Evolutionary conservation across 2,329 filamentous ascomycete genomes (phyloP).

Genomic region (Aspergillus fumigatus): DNA sequence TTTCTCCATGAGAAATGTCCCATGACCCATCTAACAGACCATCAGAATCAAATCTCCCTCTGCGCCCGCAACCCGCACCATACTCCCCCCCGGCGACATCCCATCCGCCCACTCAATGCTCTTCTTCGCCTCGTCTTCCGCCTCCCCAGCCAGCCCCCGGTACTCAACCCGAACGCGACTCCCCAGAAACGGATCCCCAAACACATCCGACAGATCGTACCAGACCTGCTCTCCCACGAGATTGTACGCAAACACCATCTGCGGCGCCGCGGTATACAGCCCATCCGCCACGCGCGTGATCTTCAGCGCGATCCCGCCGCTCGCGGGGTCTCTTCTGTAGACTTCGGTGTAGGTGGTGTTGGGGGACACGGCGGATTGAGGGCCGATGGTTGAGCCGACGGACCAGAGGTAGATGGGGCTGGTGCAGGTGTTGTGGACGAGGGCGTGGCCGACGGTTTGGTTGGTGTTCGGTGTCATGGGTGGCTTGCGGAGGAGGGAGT

Average conservation of each 20-base stretch:
- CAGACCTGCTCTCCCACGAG: slow-evolving; percentile 29
- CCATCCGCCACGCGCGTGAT: slow-evolving; percentile 33
- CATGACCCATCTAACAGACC: slow-evolving; percentile 22
- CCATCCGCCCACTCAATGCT: slow-evolving; percentile 30
- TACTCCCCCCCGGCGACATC: slow-evolving; percentile 27
- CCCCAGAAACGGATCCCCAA: slow-evolving; percentile 40
- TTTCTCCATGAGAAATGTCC: no score
- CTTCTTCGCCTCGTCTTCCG: slow-evolving; percentile 15
- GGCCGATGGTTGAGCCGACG: slow-evolving; percentile 24
- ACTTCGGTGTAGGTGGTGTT: slow-evolving; percentile 29
- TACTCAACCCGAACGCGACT: slow-evolving; percentile 16
- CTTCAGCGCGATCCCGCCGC: slow-evolving; percentile 42
- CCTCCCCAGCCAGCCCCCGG: no score
- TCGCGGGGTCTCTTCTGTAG: slow-evolving; percentile 29
- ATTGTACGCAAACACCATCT: slow-evolving; percentile 42
- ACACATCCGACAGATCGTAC: slow-evolving; percentile 44
- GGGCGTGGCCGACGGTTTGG: slow-evolving; percentile 25
- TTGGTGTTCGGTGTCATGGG: slow-evolving; percentile 2
- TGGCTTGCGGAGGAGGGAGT: no score
- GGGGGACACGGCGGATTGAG: slow-evolving; percentile 20
- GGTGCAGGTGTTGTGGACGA: slow-evolving; percentile 32
- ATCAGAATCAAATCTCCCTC: slow-evolving; percentile 23
- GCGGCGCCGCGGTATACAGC: slow-evolving; percentile 29
- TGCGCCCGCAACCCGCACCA: slow-evolving; percentile 20
- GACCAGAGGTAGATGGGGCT: slow-evolving; percentile 36